phyloP scores from a whole-genome alignment of 345 rosid genomes.

The Pugionium cornutum region DNA sequence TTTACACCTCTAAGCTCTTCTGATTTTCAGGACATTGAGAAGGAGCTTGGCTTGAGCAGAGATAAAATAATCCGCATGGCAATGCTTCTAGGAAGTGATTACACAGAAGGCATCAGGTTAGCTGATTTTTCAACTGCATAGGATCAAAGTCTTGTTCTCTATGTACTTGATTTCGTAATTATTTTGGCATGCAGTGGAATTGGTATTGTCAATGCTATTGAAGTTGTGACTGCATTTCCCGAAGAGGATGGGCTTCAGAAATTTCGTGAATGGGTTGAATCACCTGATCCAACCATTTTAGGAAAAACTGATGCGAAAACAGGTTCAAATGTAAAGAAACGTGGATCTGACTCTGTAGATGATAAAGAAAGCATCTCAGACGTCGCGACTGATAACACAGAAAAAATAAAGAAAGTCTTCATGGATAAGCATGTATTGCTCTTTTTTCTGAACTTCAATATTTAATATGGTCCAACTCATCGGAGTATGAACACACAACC shows the following conservation, averaged over 20 bases:
- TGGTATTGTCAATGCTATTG: constrained; percentile 97
- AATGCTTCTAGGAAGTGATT: constrained; percentile 96
- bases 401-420: constrained; percentile 65
- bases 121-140: background rate
- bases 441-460: constrained; percentile 14
- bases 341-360: constrained; percentile 46
- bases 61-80: constrained; percentile 88
- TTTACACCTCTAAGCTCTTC: background rate
- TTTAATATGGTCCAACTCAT: background rate
- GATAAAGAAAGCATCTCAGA: constrained; percentile 25
- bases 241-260: constrained; percentile 89
- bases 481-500: background rate
- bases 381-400: constrained; percentile 36
- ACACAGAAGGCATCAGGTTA: constrained; percentile 97
- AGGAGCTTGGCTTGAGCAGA: constrained; percentile 82
- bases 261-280: constrained; percentile 94
- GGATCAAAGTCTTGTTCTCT: background rate
- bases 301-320: constrained; percentile 52
- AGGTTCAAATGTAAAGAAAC: constrained; percentile 46
- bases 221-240: constrained; percentile 89
- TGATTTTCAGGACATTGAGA: constrained; percentile 72
- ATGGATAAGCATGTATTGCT: constrained; percentile 80
- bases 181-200: constrained; percentile 71
- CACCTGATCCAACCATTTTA: constrained; percentile 91
- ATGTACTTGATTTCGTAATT: constrained; percentile 11